Evolutionary conservation across 768 basidiomycete species (phyloP).

Genomic region (Pleurotus tuber-regium): DNA sequence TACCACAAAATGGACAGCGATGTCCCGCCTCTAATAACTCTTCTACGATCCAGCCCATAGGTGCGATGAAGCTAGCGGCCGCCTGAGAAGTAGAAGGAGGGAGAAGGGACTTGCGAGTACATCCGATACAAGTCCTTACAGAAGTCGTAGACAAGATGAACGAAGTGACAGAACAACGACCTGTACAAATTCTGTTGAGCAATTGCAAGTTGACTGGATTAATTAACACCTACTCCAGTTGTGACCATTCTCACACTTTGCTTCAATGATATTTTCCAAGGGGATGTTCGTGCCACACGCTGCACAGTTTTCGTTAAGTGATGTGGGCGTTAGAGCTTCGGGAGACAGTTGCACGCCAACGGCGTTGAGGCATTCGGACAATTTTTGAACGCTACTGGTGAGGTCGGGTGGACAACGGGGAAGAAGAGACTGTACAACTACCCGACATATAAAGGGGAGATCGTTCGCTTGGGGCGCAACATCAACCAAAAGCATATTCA

Average conservation of each 20-base stretch:
- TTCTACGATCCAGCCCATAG: slow-evolving; percentile 63
- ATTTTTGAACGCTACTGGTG: slow-evolving; percentile 29
- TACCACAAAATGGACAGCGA: slow-evolving; percentile 70
- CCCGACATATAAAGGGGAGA: slow-evolving; percentile 60
- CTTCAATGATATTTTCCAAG: slow-evolving; percentile 55
- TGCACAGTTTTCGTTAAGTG: slow-evolving; percentile 65
- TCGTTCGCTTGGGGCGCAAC: slow-evolving; percentile 45
- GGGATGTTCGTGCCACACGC: slow-evolving; percentile 67
- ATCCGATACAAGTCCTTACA: slow-evolving; percentile 80
- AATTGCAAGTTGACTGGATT: slow-evolving; percentile 6
- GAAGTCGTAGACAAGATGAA: slow-evolving; percentile 76
- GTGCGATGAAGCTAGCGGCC: slow-evolving; percentile 28
- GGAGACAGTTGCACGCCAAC: slow-evolving; percentile 23
- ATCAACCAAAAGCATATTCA: slow-evolving; percentile 8
- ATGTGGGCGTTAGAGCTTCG: slow-evolving; percentile 30
- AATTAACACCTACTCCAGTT: slow-evolving; percentile 64
- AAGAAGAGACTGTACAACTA: slow-evolving; percentile 58
- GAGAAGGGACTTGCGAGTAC: slow-evolving; percentile 75
- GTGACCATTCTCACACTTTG: slow-evolving; percentile 71
- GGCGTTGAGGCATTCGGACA: slow-evolving; percentile 26
- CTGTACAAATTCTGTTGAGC: slow-evolving; percentile 34
- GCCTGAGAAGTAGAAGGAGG: slow-evolving; percentile 42
- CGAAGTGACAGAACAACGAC: slow-evolving; percentile 77
- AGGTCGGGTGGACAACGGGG: slow-evolving; percentile 45
- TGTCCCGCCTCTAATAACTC: slow-evolving; percentile 64